These are phyloP conservation scores for Davidsoniella australis DNA, from an alignment of 2,329 filamentous ascomycete species.

Conservation along the genomic window DNA sequence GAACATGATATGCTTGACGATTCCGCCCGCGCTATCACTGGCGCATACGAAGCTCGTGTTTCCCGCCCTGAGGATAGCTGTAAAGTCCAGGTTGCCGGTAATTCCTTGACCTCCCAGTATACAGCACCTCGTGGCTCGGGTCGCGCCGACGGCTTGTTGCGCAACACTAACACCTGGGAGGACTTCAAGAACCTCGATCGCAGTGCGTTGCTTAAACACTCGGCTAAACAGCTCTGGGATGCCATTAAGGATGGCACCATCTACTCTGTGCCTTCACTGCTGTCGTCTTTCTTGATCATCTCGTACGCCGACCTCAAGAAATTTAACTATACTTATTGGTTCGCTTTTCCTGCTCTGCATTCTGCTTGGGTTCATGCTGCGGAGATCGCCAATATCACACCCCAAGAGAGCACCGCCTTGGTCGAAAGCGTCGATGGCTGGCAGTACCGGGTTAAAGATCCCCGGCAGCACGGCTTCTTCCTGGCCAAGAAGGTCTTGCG, in stretches of 20 bases:
- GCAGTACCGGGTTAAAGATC: conserved; percentile 61
- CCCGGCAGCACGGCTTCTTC: conserved; percentile 85
- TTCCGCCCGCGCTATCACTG: conserved; percentile 70
- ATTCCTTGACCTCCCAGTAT: conserved; percentile 45
- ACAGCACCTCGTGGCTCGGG: conserved; percentile 55
- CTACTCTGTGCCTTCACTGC: conserved; percentile 80
- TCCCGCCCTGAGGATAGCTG: conserved; percentile 61
- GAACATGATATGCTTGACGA: conserved; percentile 95
- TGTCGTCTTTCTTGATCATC: conserved; percentile 75
- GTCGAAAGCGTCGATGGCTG: conserved; percentile 77
- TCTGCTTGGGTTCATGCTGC: conserved; percentile 59
- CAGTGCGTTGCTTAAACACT: neutral
- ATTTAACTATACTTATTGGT: conserved; percentile 97
- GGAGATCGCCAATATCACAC: conserved; percentile 36
- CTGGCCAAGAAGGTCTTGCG: conserved; percentile 56
- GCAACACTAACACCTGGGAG: conserved; percentile 90
- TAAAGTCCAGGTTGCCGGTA: conserved; percentile 79
- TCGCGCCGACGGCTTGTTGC: conserved; percentile 83
- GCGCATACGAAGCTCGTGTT: conserved; percentile 71
- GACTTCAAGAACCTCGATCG: conserved; percentile 75
- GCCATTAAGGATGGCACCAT: conserved; percentile 93
- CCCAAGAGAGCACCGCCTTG: conserved; percentile 57
- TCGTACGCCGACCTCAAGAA: conserved; percentile 95
- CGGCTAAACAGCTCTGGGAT: conserved; percentile 64
- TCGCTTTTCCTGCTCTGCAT: conserved; percentile 84